Conservation (phyloP, 2,329 filamentous ascomycete genomes). For the Fusarium napiforme region DNA sequence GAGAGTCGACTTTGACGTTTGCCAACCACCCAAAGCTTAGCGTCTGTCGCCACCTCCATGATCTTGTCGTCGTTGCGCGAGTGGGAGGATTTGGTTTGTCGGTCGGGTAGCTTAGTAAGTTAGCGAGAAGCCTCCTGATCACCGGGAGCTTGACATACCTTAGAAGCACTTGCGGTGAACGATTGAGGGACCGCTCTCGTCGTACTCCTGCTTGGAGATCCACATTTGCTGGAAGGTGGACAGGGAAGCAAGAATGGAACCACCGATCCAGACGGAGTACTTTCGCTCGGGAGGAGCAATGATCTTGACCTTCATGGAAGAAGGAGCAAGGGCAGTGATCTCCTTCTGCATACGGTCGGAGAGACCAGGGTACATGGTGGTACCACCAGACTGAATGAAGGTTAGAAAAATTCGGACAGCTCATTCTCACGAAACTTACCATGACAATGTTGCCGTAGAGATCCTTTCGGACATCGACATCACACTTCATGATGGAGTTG, state of each 20-base stretch:
- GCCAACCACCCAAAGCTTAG: constrained; percentile 58
- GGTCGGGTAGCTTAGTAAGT: constrained; percentile 46
- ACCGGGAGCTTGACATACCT: constrained; percentile 63
- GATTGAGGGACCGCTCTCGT: constrained; percentile 99
- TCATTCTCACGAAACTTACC: constrained; percentile 70
- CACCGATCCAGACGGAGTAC: constrained; percentile 99
- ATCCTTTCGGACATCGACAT: constrained; percentile 99
- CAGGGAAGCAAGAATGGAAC: constrained; percentile 98
- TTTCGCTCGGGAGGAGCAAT: constrained; percentile 99
- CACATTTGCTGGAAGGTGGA: constrained; percentile 99
- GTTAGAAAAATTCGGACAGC: constrained; percentile 47
- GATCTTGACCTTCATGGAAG: constrained; percentile 99
- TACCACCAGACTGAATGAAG: constrained; percentile 88
- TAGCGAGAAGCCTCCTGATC: constrained; percentile 22
- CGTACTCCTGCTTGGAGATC: constrained; percentile 99
- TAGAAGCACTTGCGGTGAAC: constrained; percentile 99
- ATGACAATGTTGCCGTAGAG: constrained; percentile 99
- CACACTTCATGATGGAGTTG: constrained; percentile 99
- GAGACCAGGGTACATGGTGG: constrained; percentile 99
- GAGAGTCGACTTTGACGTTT: constrained; percentile 63
- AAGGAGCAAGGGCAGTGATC: constrained; percentile 98
- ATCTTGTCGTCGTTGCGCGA: constrained; percentile 54
- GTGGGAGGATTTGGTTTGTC: constrained; percentile 49
- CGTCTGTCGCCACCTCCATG: constrained; percentile 58
- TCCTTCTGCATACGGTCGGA: constrained; percentile 99